These are phyloP conservation scores for Ajuga chamaepitys DNA, from an alignment of 257 asterid species.

Conservation along the genomic window DNA sequence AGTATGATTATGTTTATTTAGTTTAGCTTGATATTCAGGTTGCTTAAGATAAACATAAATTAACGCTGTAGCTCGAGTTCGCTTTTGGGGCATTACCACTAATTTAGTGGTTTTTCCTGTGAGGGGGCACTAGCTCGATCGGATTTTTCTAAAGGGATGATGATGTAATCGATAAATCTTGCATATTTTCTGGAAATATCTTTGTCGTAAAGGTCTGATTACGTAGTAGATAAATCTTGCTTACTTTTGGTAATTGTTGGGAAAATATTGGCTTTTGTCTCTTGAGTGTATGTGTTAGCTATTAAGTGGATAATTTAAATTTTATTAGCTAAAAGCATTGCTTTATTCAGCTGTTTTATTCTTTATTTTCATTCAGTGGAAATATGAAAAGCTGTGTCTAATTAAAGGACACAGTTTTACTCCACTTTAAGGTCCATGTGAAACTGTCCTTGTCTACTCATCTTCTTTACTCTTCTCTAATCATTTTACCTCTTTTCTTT, in stretches of 20 bases:
- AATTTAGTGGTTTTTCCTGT: constrained; percentile 10
- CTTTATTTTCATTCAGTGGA: constrained; percentile 19
- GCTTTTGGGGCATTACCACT: not conserved
- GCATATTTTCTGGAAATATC: constrained; percentile 5
- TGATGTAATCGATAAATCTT: constrained; percentile 5
- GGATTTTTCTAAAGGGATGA: constrained; percentile 5
- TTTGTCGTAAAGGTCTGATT: not conserved
- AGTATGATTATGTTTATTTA: constrained; percentile 1
- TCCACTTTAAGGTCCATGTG: constrained; percentile 50
- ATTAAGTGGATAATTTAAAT: not conserved
- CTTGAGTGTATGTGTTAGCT: not conserved
- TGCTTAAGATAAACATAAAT: not conserved
- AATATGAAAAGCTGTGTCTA: constrained; percentile 24
- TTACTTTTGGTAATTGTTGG: constrained; percentile 6
- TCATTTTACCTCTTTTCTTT: constrained; percentile 14
- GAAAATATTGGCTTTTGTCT: not conserved
- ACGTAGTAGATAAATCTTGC: constrained; percentile 10
- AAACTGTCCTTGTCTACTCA: constrained; percentile 33
- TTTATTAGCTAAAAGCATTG: constrained; percentile 11
- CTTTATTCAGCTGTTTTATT: constrained; percentile 11
- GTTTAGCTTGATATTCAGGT: constrained; percentile 6
- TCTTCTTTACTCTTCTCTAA: constrained; percentile 9
- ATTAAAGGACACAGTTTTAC: constrained; percentile 32
- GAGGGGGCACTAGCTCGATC: not conserved
- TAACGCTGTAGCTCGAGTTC: not conserved